These are phyloP conservation scores for Cutaneotrichosporon curvatum DNA, from an alignment of 1,284 basidiomycete species.

Conservation along the genomic window DNA sequence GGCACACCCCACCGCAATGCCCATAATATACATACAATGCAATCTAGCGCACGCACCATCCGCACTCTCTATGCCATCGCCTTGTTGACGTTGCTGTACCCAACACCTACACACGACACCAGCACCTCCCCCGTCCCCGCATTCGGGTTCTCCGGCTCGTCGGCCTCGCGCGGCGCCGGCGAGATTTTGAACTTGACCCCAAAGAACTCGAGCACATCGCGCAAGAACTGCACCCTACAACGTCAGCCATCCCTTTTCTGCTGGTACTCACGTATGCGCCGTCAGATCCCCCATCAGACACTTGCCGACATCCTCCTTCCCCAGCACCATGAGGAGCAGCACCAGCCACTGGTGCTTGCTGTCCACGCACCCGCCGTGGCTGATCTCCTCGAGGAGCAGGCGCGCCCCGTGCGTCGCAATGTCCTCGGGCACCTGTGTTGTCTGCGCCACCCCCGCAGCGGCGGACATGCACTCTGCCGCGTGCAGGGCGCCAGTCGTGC, in stretches of 20 bases:
- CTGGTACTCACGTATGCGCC: slow-evolving; percentile 65
- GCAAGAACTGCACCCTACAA: slow-evolving; percentile 85
- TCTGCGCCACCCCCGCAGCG: slow-evolving; percentile 40
- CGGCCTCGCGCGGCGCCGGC: slow-evolving; percentile 18
- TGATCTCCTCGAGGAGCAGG: slow-evolving; percentile 69
- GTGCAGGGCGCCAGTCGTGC: slow-evolving; percentile 83
- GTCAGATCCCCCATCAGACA: slow-evolving; percentile 79
- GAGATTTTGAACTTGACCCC: slow-evolving; percentile 57
- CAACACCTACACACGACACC: slow-evolving; percentile 48
- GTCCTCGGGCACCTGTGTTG: slow-evolving; percentile 70
- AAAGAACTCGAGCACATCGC: slow-evolving; percentile 75
- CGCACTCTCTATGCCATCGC: slow-evolving; percentile 35
- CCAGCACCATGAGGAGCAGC: slow-evolving; percentile 83
- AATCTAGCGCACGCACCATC: neutral
- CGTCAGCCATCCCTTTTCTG: too few relatives aligned
- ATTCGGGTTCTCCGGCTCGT: neutral
- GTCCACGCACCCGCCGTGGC: slow-evolving; percentile 82
- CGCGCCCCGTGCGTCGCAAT: slow-evolving; percentile 74
- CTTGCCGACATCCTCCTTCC: slow-evolving; percentile 89
- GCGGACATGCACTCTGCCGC: slow-evolving; percentile 74
- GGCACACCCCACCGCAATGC: too few relatives aligned
- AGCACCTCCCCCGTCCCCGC: slow-evolving; percentile 30
- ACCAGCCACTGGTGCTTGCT: slow-evolving; percentile 82
- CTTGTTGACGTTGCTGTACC: slow-evolving; percentile 50
- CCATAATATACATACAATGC: slow-evolving; percentile 17